phyloP scores from a whole-genome alignment of 352 stramenopile species.

The Phytopythium chamaehyphon region DNA sequence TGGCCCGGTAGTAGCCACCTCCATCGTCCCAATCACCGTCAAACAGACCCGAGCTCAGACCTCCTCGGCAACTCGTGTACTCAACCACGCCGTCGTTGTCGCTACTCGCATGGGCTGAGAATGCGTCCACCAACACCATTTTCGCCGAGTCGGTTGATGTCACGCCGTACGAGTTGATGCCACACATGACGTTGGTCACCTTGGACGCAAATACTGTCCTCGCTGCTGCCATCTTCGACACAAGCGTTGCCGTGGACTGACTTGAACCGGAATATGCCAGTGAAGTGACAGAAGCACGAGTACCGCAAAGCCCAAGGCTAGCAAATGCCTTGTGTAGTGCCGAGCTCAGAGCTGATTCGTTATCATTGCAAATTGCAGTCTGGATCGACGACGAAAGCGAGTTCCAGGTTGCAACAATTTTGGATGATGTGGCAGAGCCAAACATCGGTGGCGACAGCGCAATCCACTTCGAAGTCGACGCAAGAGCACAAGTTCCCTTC shows the following conservation, averaged over 20 bases:
- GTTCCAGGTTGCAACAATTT: neutral
- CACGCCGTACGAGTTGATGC: constrained; percentile 8
- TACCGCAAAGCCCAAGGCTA: constrained; percentile 1
- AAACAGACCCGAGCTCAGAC: neutral
- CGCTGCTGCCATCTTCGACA: neutral
- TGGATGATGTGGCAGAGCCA: constrained; percentile 3
- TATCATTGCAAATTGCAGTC: neutral
- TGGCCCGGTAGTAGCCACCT: constrained; percentile 10
- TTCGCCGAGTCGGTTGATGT: constrained; percentile 3
- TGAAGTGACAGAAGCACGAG: neutral
- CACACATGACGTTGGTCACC: neutral
- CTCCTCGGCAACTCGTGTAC: constrained; percentile 10
- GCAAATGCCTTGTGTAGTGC: neutral
- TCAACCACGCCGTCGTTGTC: constrained; percentile 15
- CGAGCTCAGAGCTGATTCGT: neutral
- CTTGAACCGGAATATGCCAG: neutral
- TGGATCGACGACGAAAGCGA: neutral
- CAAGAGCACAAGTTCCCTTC: constrained; percentile 11
- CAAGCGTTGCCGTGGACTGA: neutral
- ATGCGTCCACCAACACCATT: constrained; percentile 4
- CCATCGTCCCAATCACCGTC: constrained; percentile 7
- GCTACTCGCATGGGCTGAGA: constrained; percentile 3
- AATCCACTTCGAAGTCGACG: constrained; percentile 9
- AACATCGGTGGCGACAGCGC: constrained; percentile 7
- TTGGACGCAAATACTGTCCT: constrained; percentile 3